phyloP scores from a whole-genome alignment of 306 rosid species.

The Castanea mollissima region DNA sequence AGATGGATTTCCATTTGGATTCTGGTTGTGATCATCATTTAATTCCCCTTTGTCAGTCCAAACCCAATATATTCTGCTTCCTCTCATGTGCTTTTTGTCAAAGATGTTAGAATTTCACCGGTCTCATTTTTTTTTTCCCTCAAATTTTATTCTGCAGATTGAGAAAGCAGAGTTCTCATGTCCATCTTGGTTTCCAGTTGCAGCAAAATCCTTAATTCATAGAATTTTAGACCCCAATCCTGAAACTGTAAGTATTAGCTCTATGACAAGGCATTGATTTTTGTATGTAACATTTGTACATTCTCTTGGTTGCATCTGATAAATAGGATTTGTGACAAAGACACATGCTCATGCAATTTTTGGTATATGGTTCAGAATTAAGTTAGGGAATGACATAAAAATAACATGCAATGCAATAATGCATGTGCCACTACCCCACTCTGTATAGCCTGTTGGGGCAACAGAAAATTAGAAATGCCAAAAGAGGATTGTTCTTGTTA shows the following conservation, averaged over 20 bases:
- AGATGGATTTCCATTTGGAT: background rate
- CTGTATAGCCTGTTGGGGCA: background rate
- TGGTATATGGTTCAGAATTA: background rate
- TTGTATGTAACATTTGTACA: background rate
- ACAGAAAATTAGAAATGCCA: background rate
- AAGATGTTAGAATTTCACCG: constrained; percentile 8
- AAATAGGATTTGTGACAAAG: background rate
- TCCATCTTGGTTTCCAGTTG: constrained; percentile 87
- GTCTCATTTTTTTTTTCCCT: background rate
- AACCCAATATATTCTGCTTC: background rate
- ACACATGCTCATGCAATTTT: background rate
- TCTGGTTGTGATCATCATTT: background rate
- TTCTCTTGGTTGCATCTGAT: background rate
- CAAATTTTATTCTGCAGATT: constrained; percentile 45
- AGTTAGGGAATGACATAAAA: background rate
- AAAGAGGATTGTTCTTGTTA: background rate
- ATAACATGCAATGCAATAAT: background rate
- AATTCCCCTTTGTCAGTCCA: background rate
- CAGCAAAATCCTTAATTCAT: constrained; percentile 64
- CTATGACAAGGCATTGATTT: constrained; percentile 8
- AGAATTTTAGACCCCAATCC: constrained; percentile 81
- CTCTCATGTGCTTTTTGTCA: constrained; percentile 3
- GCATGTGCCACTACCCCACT: background rate
- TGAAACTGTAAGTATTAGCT: constrained; percentile 57
- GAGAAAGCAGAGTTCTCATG: constrained; percentile 70